These are phyloP conservation scores for Circinella minor DNA, from an alignment of 371 early-diverging fungal genomes.

Conservation along the genomic window DNA sequence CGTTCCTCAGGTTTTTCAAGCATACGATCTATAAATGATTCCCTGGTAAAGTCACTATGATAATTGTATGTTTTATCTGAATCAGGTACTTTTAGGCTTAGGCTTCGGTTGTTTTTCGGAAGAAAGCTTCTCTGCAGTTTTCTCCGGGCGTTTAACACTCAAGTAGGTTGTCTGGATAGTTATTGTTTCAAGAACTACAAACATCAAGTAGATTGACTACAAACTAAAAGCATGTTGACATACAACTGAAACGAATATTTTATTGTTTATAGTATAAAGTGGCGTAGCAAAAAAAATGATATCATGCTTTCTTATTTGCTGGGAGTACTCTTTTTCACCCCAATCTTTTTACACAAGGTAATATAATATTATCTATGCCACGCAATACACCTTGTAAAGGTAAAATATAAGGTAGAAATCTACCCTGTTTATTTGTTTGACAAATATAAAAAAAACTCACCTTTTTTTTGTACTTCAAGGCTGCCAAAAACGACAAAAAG, in stretches of 20 bases:
- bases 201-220: too few species aligned
- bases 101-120: not conserved
- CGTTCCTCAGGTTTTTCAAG: conserved; percentile 1
- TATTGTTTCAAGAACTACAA: too few species aligned
- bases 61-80: not conserved
- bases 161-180: not conserved
- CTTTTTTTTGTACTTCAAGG: not conserved
- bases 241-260: too few species aligned
- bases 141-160: conserved; percentile 3
- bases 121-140: not conserved
- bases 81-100: not conserved
- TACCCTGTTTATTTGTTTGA: not conserved
- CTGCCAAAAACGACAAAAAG: conserved; percentile 9
- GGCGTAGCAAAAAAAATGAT: too few species aligned
- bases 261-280: too few species aligned
- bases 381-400: conserved; percentile 14
- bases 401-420: not conserved
- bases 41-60: not conserved
- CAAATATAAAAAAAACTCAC: not conserved
- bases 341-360: too few species aligned
- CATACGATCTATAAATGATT: conserved; percentile 12
- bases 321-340: too few species aligned
- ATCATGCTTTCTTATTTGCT: too few species aligned
- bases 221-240: too few species aligned
- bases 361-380: not conserved